A percentile compares a stretch with the other conserved stretches of the same genome.
phyloP scores from a whole-genome alignment of 129 eudicot species.

The Flaveria sonorensis region DNA sequence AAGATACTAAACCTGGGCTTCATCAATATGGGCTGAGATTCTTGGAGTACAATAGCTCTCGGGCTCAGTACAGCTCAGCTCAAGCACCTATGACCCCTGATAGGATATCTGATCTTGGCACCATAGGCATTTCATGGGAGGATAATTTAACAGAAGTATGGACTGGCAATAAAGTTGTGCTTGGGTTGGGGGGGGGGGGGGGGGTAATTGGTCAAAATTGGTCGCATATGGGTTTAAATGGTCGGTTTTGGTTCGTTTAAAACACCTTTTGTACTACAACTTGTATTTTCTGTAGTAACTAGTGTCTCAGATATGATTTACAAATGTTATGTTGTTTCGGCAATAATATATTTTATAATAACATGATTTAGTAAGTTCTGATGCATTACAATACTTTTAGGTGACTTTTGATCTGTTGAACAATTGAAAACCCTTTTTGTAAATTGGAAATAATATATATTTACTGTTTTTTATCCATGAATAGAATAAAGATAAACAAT shows the following conservation, averaged over 20 bases:
- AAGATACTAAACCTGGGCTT: constrained; percentile 43
- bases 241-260: not conserved
- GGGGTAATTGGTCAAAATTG: not conserved
- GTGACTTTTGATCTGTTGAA: not conserved
- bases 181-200: not conserved
- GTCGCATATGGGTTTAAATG: not conserved
- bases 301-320: not conserved
- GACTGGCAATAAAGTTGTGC: not conserved
- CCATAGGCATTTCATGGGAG: constrained; percentile 58
- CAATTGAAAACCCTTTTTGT: not conserved
- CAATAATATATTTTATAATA: not conserved
- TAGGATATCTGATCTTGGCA: constrained; percentile 48
- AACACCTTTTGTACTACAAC: not conserved
- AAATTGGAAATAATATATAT: not conserved
- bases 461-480: not conserved
- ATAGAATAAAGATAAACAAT: not conserved
- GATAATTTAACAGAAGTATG: constrained; percentile 80
- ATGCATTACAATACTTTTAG: not conserved
- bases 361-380: constrained; percentile 1
- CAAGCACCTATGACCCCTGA: constrained; percentile 64
- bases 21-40: constrained; percentile 71
- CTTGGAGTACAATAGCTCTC: constrained; percentile 53
- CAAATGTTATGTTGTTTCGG: not conserved
- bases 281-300: not conserved
- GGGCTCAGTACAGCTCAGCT: constrained; percentile 32